Base-by-base conservation (phyloP, 2,329 filamentous ascomycete species). In the Lachnellula subtilissima region DNA sequence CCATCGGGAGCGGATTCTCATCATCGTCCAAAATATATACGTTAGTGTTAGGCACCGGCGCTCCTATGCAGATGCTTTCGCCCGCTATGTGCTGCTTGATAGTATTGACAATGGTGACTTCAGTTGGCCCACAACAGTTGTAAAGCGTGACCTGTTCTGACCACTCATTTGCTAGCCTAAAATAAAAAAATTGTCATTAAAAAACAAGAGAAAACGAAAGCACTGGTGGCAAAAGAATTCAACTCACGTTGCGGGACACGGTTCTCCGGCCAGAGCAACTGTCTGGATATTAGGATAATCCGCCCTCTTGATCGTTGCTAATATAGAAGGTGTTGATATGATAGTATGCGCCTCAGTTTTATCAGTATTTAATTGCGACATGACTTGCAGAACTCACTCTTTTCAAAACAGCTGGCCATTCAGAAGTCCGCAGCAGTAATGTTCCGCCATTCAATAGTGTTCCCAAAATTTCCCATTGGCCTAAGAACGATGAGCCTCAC, bases 61-160 rank as follows among this genome's bases (percentile, higher is more conserved):
- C 72, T 5, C 82, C 82, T 57, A 84, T 83, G 0, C 79, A 78
- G 3, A 84, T 65, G 2, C 70, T 68, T 37, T 71, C 66, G 2
- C 79, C 78, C 0, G 72, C 70, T 17, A 70, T 64, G 62, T 84
- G 80, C 40, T 71, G 71, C 52, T 80, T 76, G 68, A 80, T 79
- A 5, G 81, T 81, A 66, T 84, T 83, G 52, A 84, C 74, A 50
- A 84, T 81, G 1, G 78, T 84, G 14, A 80, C 79, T 65, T 85
- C 82, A 0, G 82, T 83, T 1, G 82, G 81, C 2, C 82, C 82
- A 62, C 81, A 84, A 61, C 79, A 78, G 68, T 84, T 84, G 73
- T 72, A 80, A 64, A 80, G 79, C 7, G 70, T 74, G 25, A 71
- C 73, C 52, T 75, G 67, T 4, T 73, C 70, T 15, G 79, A 76